Percentiles rank a stretch among this genome's conserved stretches.
These are phyloP conservation scores for Solanum gandarillasii DNA, from an alignment of 257 asterid species.

Conservation along the genomic window DNA sequence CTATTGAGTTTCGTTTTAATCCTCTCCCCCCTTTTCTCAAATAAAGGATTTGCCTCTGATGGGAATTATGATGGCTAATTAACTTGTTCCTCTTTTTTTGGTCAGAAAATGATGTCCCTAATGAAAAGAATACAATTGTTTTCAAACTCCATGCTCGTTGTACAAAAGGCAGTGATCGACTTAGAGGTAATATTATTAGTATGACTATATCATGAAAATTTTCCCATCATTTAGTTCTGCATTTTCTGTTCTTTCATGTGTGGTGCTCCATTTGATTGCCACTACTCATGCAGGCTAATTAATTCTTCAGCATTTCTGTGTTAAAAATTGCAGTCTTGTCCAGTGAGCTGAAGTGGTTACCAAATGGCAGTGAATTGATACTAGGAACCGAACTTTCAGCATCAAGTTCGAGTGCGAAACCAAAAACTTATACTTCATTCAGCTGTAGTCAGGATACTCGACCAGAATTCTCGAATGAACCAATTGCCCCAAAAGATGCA, in stretches of 20 bases:
- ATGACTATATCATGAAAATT: neutral
- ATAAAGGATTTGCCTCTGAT: neutral
- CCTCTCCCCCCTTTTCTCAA: neutral
- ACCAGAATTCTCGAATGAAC: constrained; percentile 40
- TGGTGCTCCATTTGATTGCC: neutral
- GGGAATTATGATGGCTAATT: constrained; percentile 15
- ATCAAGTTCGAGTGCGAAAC: constrained; percentile 28
- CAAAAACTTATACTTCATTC: constrained; percentile 74
- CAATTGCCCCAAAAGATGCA: constrained; percentile 45
- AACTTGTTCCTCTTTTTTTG: neutral
- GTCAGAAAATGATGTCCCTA: constrained; percentile 69
- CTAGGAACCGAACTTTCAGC: constrained; percentile 27
- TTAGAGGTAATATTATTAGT: constrained; percentile 30
- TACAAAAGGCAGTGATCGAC: constrained; percentile 39
- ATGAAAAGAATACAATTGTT: constrained; percentile 83
- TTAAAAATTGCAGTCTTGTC: constrained; percentile 42
- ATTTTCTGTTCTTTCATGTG: neutral
- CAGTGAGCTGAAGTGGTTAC: constrained; percentile 67
- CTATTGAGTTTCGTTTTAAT: neutral
- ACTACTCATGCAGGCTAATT: neutral
- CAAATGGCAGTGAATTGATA: constrained; percentile 66
- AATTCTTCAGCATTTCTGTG: neutral
- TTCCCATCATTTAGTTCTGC: neutral
- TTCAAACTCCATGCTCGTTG: constrained; percentile 69
- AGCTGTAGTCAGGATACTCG: constrained; percentile 56